phyloP scores from a whole-genome alignment of 495 filamentous ascomycete species.

The Penicillium salamii region DNA sequence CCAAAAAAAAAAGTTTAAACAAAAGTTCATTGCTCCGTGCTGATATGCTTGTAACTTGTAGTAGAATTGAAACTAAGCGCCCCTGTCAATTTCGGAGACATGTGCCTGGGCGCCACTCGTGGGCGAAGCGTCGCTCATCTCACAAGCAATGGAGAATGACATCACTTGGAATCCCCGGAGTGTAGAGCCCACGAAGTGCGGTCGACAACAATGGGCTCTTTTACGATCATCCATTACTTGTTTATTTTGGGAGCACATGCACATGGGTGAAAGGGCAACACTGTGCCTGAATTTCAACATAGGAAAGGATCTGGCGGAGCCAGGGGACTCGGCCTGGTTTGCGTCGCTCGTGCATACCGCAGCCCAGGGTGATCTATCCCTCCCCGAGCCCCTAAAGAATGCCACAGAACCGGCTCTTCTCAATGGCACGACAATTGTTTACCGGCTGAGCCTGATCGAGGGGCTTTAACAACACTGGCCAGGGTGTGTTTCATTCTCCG shows the following conservation, averaged over 20 bases:
- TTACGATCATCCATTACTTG: conserved; percentile 12
- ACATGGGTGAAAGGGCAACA: conserved; percentile 5
- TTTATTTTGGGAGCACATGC: neutral
- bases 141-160: no score
- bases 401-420: conserved; percentile 12
- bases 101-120: no score
- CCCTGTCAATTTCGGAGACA: no score
- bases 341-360: conserved; percentile 15
- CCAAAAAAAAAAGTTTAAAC: no score
- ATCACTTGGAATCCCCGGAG: no score
- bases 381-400: conserved; percentile 13
- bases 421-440: conserved; percentile 14
- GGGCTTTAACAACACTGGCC: neutral
- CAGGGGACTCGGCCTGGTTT: conserved; percentile 11
- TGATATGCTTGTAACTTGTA: no score
- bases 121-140: no score
- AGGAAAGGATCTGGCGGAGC: neutral
- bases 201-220: no score
- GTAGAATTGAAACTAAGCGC: no score
- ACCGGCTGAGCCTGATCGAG: neutral
- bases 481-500: conserved; percentile 21
- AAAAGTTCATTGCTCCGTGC: no score
- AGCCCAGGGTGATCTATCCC: conserved; percentile 13
- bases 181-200: no score
- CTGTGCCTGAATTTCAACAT: neutral